Evolutionary conservation across 192 early-diverging fungal species (phyloP), one percentile per base, ranked within the genome.

Genomic region (Coemansia sp.): DNA sequence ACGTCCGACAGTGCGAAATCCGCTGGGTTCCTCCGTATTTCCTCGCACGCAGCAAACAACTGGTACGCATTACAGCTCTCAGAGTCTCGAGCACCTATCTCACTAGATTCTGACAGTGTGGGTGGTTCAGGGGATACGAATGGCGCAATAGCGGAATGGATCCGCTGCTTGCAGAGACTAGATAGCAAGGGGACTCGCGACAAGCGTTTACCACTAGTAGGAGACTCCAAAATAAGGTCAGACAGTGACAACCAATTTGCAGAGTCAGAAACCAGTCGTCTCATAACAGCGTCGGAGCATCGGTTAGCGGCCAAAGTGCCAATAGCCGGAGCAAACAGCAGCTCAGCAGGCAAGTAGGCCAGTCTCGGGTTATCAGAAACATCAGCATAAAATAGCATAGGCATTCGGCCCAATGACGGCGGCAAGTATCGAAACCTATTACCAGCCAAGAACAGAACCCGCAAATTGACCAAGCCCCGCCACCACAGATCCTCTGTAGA

Each of bases 381-480:
- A 37, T 78, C 76, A 1, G 71, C 34, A 37, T 75, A 83, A n/a
- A 83, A 78, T 40, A 83, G 66, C n/a, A 60, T 59, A 10, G 62
- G 65, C 67, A 83, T 63, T 13, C 52, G 66, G 9, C 72, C 80
- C 2, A 83, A 55, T 16, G 68, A 68, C 29, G 62, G 65, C 29
- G 80, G 76, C 64, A 83, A 37, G 27, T 45, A 43, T 16, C 37
- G 38, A 43, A 83, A 73, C 65, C 29, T 18, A 39, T 83, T 83
- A 5, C 45, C 69, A 0, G 69, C 72, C 30, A 83, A 59, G 29
- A 75, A 78, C 69, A 77, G 53, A 1, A 83, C 76, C 1, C 80
- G 65, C 69, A 83, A 22, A 11, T 64, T 62, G 12, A 32, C 58
- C 37, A 83, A 32, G 1, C 24, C 27, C 8, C 43, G 59, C 76